Evolutionary conservation across 345 rosid species (phyloP).

Genomic region (Brassica juncea): DNA sequence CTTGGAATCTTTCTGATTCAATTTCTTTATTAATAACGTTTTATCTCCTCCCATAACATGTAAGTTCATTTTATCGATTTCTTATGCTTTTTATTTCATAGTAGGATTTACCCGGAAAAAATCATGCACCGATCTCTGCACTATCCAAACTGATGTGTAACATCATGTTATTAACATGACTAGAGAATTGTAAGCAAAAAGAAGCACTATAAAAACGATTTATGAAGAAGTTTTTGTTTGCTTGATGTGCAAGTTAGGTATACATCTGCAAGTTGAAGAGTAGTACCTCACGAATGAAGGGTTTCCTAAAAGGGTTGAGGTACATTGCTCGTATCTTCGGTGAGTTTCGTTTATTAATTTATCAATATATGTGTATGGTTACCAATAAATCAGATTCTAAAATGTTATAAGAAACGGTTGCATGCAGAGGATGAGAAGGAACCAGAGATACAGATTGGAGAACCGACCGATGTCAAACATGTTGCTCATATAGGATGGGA

Average conservation of each 20-base stretch:
- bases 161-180: background rate
- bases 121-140: background rate
- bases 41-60: slow-evolving; percentile 28
- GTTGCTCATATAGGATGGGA: slow-evolving; percentile 98
- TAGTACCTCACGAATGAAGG: slow-evolving; percentile 52
- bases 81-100: background rate
- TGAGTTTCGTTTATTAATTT: slow-evolving; percentile 29
- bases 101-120: slow-evolving; percentile 3
- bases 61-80: slow-evolving; percentile 12
- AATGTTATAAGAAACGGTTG: slow-evolving; percentile 20
- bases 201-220: background rate
- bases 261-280: slow-evolving; percentile 25
- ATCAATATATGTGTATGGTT: background rate
- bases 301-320: slow-evolving; percentile 71
- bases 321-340: slow-evolving; percentile 83
- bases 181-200: background rate
- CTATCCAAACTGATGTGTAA: background rate
- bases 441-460: slow-evolving; percentile 79
- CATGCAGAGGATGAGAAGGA: slow-evolving; percentile 77
- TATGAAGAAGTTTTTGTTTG: background rate
- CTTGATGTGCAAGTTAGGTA: slow-evolving; percentile 33
- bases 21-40: slow-evolving; percentile 22
- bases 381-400: background rate
- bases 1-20: slow-evolving; percentile 19
- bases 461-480: slow-evolving; percentile 93